Conservation (phyloP, 192 early-diverging fungal species). For the Chytriomyces sp. region DNA sequence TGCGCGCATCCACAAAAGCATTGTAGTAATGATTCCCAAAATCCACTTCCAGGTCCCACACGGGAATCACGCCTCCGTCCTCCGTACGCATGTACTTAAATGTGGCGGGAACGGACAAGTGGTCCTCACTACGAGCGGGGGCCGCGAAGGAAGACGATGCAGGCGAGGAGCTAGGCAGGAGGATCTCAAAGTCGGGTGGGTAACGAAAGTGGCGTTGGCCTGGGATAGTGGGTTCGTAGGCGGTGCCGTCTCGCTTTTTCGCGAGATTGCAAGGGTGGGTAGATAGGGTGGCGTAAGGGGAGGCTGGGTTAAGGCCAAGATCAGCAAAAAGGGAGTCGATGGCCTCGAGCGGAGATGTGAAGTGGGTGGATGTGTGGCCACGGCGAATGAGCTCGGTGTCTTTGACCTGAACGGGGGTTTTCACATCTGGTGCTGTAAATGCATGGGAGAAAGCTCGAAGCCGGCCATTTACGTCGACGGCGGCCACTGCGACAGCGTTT, state of each 20-base stretch:
- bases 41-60: conserved; percentile 83
- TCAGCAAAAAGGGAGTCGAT: conserved; percentile 13
- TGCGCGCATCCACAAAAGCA: conserved; percentile 60
- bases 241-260: not conserved
- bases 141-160: not conserved
- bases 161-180: not conserved
- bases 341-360: conserved; percentile 4
- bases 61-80: conserved; percentile 61
- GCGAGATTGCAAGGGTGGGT: not conserved
- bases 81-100: conserved; percentile 68
- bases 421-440: not conserved
- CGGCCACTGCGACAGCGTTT: conserved; percentile 85
- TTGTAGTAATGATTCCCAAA: conserved; percentile 82
- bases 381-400: not conserved
- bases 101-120: conserved; percentile 51
- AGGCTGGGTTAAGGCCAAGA: not conserved
- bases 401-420: not conserved
- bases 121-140: not conserved
- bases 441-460: not conserved
- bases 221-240: not conserved
- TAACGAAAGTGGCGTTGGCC: conserved; percentile 13
- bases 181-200: conserved; percentile 26
- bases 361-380: not conserved
- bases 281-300: not conserved
- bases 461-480: conserved; percentile 55